Percentiles rank a stretch among this genome's conserved stretches.
phyloP scores from a whole-genome alignment of 2,329 filamentous ascomycete species.

The Colletotrichum spinosum region DNA sequence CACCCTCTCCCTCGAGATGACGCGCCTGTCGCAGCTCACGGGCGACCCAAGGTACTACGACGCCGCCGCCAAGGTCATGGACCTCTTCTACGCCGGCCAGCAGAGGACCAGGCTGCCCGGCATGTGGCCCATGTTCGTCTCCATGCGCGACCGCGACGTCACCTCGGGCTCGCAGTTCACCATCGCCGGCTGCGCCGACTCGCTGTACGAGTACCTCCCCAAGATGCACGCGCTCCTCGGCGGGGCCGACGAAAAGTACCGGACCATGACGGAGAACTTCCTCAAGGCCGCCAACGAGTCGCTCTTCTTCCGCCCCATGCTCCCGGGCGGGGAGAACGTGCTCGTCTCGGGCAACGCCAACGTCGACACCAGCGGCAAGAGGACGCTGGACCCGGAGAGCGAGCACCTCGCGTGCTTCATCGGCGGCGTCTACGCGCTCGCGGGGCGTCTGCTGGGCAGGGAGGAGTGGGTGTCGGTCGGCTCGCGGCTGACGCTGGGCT shows the following conservation, averaged over 20 bases:
- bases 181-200: conserved; percentile 55
- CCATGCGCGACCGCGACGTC: conserved; percentile 64
- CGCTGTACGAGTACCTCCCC: conserved; percentile 54
- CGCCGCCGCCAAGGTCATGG: conserved; percentile 75
- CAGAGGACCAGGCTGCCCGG: conserved; percentile 75
- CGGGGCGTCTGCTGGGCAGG: conserved; percentile 55
- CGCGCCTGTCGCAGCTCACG: conserved; percentile 78
- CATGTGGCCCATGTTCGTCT: conserved; percentile 76
- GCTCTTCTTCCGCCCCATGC: conserved; percentile 72
- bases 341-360: conserved; percentile 61
- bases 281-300: conserved; percentile 66
- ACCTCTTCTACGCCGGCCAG: conserved; percentile 74
- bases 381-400: conserved; percentile 46
- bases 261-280: conserved; percentile 65
- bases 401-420: conserved; percentile 64
- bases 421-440: conserved; percentile 63
- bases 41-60: conserved; percentile 80
- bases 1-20: conserved; percentile 79
- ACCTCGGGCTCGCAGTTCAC: conserved; percentile 45
- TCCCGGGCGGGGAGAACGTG: conserved; percentile 61
- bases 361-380: conserved; percentile 36
- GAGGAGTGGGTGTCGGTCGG: conserved; percentile 56
- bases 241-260: conserved; percentile 66
- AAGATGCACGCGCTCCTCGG: conserved; percentile 67
- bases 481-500: conserved; percentile 60